phyloP scores from a whole-genome alignment of 2,329 filamentous ascomycete species.

The Pyricularia sp. region DNA sequence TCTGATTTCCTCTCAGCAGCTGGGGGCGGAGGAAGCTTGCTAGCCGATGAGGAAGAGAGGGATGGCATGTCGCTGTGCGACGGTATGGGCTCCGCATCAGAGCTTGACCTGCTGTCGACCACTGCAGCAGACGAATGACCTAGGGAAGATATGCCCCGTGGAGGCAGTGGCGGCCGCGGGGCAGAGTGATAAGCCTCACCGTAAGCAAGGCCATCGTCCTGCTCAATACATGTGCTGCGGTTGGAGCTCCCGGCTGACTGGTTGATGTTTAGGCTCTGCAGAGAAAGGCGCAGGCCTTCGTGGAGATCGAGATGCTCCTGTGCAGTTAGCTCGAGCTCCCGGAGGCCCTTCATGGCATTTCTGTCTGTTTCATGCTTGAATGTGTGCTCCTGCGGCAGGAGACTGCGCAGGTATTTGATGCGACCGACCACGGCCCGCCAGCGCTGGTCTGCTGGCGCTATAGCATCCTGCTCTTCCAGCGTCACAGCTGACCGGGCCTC shows the following conservation, averaged over 20 bases:
- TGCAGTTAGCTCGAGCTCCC: conserved; percentile 79
- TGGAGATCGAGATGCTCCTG: conserved; percentile 87
- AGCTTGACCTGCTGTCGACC: conserved; percentile 2
- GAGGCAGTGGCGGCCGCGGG: conserved; percentile 55
- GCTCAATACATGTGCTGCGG: not conserved
- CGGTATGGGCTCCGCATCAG: not conserved
- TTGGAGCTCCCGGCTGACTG: not conserved
- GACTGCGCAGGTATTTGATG: not conserved
- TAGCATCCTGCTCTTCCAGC: conserved; percentile 4
- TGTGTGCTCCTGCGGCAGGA: not conserved
- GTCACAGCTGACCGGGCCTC: conserved; percentile 1
- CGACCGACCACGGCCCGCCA: conserved; percentile 2
- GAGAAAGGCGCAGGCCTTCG: conserved; percentile 65
- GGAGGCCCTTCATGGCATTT: conserved; percentile 70
- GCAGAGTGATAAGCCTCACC: conserved; percentile 71
- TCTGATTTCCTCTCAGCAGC: not conserved
- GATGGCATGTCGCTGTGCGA: not conserved
- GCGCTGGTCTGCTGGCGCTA: not conserved
- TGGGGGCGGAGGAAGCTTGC: not conserved
- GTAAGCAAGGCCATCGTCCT: conserved; percentile 54
- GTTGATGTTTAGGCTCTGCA: conserved; percentile 29
- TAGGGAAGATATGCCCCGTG: conserved; percentile 13
- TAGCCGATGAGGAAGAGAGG: not conserved
- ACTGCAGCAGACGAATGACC: not conserved
- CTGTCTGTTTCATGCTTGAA: conserved; percentile 67